Evolutionary conservation across 208 protist genomes (phyloP).

Genomic region (Leishmania arabica): DNA sequence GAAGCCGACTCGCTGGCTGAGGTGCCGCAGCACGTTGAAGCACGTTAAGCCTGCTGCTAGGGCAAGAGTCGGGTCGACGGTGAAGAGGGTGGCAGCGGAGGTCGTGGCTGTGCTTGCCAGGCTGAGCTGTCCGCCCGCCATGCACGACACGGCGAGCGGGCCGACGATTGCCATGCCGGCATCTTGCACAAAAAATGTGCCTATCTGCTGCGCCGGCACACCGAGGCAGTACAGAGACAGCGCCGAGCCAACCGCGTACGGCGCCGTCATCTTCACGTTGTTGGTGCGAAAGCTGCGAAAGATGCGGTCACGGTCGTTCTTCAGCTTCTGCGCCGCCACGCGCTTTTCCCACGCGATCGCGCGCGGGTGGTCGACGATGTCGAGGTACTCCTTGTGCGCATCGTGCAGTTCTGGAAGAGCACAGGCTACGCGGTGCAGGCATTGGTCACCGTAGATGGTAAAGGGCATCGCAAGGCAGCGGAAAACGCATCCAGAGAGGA

Average conservation of each 20-base stretch:
- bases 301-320: conserved; percentile 82
- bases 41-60: conserved; percentile 60
- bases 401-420: conserved; percentile 79
- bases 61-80: conserved; percentile 63
- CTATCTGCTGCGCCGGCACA: conserved; percentile 62
- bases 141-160: conserved; percentile 30
- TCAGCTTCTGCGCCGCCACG: conserved; percentile 79
- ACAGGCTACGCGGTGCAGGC: conserved; percentile 54
- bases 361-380: conserved; percentile 69
- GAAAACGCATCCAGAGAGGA: conserved; percentile 59
- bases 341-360: conserved; percentile 86
- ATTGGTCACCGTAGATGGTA: conserved; percentile 84
- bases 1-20: conserved; percentile 67
- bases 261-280: conserved; percentile 74
- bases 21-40: conserved; percentile 52
- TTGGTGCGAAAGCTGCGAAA: conserved; percentile 72
- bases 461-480: conserved; percentile 51
- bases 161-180: conserved; percentile 37
- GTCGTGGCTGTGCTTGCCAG: neutral
- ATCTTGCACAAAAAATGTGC: conserved; percentile 41
- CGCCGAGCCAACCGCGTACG: conserved; percentile 34
- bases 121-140: conserved; percentile 2
- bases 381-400: conserved; percentile 58
- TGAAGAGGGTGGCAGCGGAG: conserved; percentile 17
- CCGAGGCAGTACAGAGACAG: conserved; percentile 57